A percentile compares a stretch with the other conserved stretches of the same genome.
Conservation (phyloP, 805 yeast genomes). For the Myxozyma melibiosi region DNA sequence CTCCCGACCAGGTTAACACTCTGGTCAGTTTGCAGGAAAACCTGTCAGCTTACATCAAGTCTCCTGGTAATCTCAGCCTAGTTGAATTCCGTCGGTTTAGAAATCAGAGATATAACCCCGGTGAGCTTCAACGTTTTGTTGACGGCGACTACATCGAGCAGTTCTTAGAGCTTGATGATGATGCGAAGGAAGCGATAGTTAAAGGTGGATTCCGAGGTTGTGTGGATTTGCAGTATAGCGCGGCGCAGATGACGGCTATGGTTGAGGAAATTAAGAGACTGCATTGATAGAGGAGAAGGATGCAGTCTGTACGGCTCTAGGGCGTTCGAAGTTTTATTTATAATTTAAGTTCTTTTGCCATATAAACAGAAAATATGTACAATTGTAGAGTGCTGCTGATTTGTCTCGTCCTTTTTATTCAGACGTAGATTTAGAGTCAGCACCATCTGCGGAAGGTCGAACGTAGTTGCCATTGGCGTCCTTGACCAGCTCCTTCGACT, state of each 20-base stretch:
- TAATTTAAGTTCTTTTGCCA: background rate
- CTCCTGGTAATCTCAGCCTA: conserved; percentile 22
- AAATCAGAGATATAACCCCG: conserved; percentile 15
- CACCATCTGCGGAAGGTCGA: background rate
- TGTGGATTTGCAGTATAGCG: conserved; percentile 2
- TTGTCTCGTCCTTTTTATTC: background rate
- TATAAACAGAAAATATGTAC: background rate
- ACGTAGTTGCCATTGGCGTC: conserved; percentile 60
- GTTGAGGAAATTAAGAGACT: conserved; percentile 31
- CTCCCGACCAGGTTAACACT: conserved; percentile 16
- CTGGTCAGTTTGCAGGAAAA: conserved; percentile 31
- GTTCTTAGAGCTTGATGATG: conserved; percentile 25
- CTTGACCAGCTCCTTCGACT: conserved; percentile 67
- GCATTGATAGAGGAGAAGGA: conserved; percentile 12
- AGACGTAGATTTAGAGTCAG: too few species aligned
- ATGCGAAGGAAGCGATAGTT: conserved; percentile 17
- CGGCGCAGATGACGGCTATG: conserved; percentile 15
- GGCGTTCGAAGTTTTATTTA: too few species aligned
- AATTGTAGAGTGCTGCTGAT: background rate
- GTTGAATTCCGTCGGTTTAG: conserved; percentile 20
- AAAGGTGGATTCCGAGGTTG: conserved; percentile 2
- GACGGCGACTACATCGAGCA: conserved; percentile 34
- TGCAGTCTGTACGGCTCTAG: too few species aligned
- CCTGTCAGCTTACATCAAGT: conserved; percentile 18
- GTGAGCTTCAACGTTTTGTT: conserved; percentile 28